These are phyloP conservation scores for Papiliotrema terrestris DNA, from an alignment of 1,284 basidiomycete genomes.

Conservation along the genomic window DNA sequence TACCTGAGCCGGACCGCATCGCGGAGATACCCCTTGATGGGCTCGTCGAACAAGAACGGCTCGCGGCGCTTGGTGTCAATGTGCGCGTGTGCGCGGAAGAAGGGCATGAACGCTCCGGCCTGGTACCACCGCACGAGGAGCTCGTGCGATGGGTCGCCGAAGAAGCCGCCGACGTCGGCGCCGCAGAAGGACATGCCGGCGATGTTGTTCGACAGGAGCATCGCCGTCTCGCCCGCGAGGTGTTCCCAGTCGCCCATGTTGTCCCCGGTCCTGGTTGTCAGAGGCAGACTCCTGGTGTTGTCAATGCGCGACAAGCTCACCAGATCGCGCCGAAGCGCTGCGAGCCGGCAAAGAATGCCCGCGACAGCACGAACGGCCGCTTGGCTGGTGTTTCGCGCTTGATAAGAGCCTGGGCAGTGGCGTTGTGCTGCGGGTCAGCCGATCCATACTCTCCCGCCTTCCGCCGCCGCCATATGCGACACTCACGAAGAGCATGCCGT, in stretches of 20 bases:
- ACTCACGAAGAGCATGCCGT: conserved; percentile 50
- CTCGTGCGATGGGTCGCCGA: conserved; percentile 90
- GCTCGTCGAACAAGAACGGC: conserved; percentile 87
- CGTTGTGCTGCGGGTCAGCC: conserved; percentile 61
- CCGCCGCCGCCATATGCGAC: too few relatives aligned
- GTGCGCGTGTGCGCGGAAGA: conserved; percentile 98
- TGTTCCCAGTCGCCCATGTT: conserved; percentile 97
- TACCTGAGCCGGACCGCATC: conserved; percentile 82
- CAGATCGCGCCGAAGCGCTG: conserved; percentile 96
- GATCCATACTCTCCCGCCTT: not conserved
- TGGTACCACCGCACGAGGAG: conserved; percentile 98
- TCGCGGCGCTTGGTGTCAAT: conserved; percentile 97
- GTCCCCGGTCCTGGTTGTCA: conserved; percentile 68
- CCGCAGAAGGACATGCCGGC: conserved; percentile 94
- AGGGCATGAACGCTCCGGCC: conserved; percentile 90
- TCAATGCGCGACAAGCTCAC: conserved; percentile 39
- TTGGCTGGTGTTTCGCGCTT: conserved; percentile 69
- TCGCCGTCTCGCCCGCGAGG: conserved; percentile 88
- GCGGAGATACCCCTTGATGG: conserved; percentile 75
- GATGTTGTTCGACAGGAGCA: conserved; percentile 85
- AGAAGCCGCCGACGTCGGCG: conserved; percentile 97
- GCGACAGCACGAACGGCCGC: conserved; percentile 91
- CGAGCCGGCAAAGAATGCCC: conserved; percentile 91
- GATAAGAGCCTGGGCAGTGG: conserved; percentile 77
- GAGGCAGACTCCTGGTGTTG: not conserved